Conservation (phyloP, 2,329 filamentous ascomycete genomes). For the Aureobasidium sp. region DNA sequence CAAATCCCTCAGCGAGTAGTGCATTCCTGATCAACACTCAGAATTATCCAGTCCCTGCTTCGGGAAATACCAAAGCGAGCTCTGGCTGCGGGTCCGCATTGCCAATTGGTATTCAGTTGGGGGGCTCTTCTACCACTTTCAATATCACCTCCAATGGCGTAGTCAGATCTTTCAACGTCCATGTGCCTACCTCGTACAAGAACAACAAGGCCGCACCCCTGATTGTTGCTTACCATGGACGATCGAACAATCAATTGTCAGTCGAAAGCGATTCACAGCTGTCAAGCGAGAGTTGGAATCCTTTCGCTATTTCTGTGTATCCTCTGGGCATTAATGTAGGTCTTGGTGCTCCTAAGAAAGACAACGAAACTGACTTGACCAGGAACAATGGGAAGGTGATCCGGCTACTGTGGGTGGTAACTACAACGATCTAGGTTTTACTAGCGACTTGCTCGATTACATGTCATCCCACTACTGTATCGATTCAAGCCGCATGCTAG, state of each 20-base stretch:
- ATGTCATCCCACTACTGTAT: constrained; percentile 36
- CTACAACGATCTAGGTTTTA: constrained; percentile 37
- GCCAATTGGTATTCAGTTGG: constrained; percentile 18
- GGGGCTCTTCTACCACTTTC: constrained; percentile 19
- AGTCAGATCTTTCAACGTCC: constrained; percentile 31
- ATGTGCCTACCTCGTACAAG: constrained; percentile 36
- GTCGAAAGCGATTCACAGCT: constrained; percentile 41
- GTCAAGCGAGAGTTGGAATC: constrained; percentile 39
- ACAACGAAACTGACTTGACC: constrained; percentile 31
- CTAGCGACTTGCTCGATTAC: constrained; percentile 33
- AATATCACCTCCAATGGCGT: constrained; percentile 22
- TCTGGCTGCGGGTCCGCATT: constrained; percentile 23
- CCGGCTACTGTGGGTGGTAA: constrained; percentile 30
- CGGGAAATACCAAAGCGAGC: constrained; percentile 18
- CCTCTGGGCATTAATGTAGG: constrained; percentile 40
- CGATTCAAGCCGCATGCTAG: constrained; percentile 38
- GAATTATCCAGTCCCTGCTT: constrained; percentile 14
- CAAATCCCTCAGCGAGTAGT: not conserved
- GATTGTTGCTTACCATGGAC: constrained; percentile 45
- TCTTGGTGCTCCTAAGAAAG: constrained; percentile 30
- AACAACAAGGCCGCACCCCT: constrained; percentile 32
- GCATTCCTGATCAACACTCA: not conserved
- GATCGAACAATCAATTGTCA: constrained; percentile 30
- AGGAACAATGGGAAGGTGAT: constrained; percentile 36
- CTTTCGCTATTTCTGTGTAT: constrained; percentile 39